A percentile compares a stretch with the other conserved stretches of the same genome.
Conservation (phyloP, 1,139 yeast genomes). For the Nakaseomyces glabratus region DNA sequence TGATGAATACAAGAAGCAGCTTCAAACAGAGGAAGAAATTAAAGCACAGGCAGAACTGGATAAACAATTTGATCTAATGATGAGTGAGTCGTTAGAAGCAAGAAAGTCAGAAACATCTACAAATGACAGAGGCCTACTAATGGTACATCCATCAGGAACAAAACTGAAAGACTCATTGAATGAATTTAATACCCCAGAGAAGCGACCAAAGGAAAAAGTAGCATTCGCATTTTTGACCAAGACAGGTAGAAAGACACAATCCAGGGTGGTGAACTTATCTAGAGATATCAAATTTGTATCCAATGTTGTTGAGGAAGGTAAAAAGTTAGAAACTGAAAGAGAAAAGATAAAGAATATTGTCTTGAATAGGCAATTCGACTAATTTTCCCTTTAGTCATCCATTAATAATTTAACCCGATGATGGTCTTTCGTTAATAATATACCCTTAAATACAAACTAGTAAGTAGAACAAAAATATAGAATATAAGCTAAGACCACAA, state of each 20-base stretch:
- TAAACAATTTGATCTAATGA: constrained; percentile 42
- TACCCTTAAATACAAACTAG: not conserved
- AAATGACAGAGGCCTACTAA: constrained; percentile 22
- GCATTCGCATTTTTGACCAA: constrained; percentile 48
- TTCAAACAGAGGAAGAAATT: constrained; percentile 36
- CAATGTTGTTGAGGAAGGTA: constrained; percentile 33
- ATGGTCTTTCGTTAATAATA: not conserved
- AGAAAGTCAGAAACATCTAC: constrained; percentile 28
- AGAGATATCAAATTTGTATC: constrained; percentile 42
- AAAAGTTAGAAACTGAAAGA: constrained; percentile 32
- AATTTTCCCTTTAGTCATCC: constrained; percentile 2
- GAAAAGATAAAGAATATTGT: constrained; percentile 33
- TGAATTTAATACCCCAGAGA: not conserved
- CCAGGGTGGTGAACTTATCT: constrained; percentile 43
- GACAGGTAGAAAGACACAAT: constrained; percentile 39
- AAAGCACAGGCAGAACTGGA: constrained; percentile 46
- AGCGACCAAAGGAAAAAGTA: constrained; percentile 25
- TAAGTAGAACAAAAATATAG: not conserved
- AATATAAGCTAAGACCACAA: not conserved
- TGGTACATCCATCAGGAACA: constrained; percentile 5
- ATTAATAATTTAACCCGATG: not conserved
- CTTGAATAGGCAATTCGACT: constrained; percentile 31
- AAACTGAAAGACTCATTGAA: constrained; percentile 6
- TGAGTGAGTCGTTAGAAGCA: constrained; percentile 41
- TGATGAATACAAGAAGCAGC: constrained; percentile 32